These are phyloP conservation scores for Parmales sp. DNA, from an alignment of 108 stramenopile genomes.

Conservation along the genomic window DNA sequence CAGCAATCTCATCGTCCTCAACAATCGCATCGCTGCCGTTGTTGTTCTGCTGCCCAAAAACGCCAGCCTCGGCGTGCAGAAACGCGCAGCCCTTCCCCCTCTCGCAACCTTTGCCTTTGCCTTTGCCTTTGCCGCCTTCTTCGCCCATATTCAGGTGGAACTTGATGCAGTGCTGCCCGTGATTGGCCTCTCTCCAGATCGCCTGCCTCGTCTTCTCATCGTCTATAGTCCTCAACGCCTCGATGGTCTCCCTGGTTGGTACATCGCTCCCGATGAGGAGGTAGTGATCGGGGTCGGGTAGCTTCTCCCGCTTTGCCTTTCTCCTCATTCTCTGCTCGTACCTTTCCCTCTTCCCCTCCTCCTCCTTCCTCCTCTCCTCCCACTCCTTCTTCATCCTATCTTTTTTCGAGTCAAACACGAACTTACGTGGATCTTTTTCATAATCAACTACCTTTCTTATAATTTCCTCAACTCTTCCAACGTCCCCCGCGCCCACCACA, in stretches of 20 bases:
- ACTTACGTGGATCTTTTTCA: conserved; percentile 41
- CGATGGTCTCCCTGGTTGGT: conserved; percentile 45
- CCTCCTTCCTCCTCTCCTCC: conserved; percentile 43
- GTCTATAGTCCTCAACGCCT: conserved; percentile 32
- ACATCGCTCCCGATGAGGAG: conserved; percentile 65
- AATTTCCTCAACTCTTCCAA: conserved; percentile 43
- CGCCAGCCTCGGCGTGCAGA: conserved; percentile 56
- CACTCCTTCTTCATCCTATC: conserved; percentile 55
- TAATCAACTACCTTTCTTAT: conserved; percentile 47
- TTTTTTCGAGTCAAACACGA: conserved; percentile 61
- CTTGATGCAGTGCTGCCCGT: conserved; percentile 75
- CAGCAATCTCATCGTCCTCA: conserved; percentile 47
- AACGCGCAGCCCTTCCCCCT: conserved; percentile 79
- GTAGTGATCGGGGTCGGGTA: conserved; percentile 55
- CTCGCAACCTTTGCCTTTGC: conserved; percentile 45
- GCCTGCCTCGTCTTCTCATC: conserved; percentile 40
- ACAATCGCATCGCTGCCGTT: conserved; percentile 36
- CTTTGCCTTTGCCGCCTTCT: too few relatives aligned
- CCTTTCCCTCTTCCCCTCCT: conserved; percentile 74
- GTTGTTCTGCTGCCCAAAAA: too few relatives aligned
- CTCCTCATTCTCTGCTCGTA: conserved; percentile 82
- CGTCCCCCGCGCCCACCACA: conserved; percentile 47
- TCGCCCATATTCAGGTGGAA: conserved; percentile 51
- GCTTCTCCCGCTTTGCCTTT: conserved; percentile 86
- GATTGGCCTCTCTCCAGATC: conserved; percentile 62